These are phyloP conservation scores for Onygenales sp. DNA, from an alignment of 2,329 filamentous ascomycete genomes.

Conservation along the genomic window DNA sequence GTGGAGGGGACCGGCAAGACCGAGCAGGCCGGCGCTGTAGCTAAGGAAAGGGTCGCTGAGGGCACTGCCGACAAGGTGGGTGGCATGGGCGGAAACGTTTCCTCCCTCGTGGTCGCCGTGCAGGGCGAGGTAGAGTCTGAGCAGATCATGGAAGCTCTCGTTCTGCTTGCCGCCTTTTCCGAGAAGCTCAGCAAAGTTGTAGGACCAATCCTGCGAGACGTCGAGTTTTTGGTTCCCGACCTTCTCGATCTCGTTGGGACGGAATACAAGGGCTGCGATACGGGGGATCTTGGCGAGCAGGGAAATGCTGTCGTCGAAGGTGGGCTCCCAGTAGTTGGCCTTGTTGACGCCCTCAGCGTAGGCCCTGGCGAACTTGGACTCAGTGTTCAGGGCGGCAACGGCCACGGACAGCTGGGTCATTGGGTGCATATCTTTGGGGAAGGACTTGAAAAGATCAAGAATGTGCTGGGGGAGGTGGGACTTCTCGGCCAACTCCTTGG, in stretches of 20 bases:
- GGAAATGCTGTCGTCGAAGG: conserved; percentile 89
- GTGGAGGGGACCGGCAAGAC: conserved; percentile 87
- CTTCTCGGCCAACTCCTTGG: conserved; percentile 78
- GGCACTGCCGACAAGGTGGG: conserved; percentile 88
- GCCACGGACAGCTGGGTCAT: conserved; percentile 98
- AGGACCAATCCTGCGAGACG: conserved; percentile 84
- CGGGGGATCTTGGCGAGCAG: conserved; percentile 93
- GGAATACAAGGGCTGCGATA: conserved; percentile 95
- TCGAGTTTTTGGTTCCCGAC: conserved; percentile 69
- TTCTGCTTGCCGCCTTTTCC: conserved; percentile 77
- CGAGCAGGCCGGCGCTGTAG: conserved; percentile 91
- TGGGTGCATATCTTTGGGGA: conserved; percentile 83
- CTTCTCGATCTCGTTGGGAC: conserved; percentile 67
- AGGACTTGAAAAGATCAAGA: conserved; percentile 76
- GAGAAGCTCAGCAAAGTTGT: conserved; percentile 95
- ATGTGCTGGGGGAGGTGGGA: conserved; percentile 74
- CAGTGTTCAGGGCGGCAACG: conserved; percentile 91
- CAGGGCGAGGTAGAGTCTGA: conserved; percentile 87
- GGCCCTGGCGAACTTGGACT: conserved; percentile 83
- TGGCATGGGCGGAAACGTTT: conserved; percentile 92
- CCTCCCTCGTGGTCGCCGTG: conserved; percentile 98
- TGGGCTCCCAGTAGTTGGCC: conserved; percentile 97
- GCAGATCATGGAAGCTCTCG: conserved; percentile 88
- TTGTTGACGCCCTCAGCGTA: conserved; percentile 89
- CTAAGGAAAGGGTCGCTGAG: conserved; percentile 92